phyloP scores from a whole-genome alignment of 1,284 basidiomycete genomes.

The Ceratobasidium sp. region DNA sequence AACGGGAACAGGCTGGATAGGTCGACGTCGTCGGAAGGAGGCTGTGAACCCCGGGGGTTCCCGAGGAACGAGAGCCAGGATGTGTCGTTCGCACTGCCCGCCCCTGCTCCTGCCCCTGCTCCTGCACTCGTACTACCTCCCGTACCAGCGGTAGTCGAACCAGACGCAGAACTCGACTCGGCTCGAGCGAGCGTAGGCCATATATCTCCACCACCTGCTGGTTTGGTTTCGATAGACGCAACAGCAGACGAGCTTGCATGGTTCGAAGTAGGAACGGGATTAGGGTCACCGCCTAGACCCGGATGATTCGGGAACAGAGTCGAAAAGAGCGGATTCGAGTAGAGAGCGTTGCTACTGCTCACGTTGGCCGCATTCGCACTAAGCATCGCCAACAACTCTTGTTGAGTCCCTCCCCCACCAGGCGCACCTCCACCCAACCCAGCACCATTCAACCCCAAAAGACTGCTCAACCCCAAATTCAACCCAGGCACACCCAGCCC shows the following conservation, averaged over 20 bases:
- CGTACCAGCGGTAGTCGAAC: not conserved
- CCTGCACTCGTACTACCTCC: not conserved
- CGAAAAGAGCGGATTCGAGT: slow-evolving; percentile 30
- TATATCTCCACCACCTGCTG: not conserved
- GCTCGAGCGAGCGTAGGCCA: slow-evolving; percentile 11
- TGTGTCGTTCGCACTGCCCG: slow-evolving; percentile 7
- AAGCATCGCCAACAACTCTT: slow-evolving; percentile 32
- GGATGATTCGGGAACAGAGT: slow-evolving; percentile 35
- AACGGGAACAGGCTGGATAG: slow-evolving; percentile 31
- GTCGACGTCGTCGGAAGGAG: slow-evolving; percentile 42
- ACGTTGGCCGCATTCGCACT: slow-evolving; percentile 35
- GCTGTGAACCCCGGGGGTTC: slow-evolving; percentile 27
- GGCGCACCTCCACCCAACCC: not conserved
- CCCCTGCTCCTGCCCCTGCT: not conserved
- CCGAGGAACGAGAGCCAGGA: slow-evolving; percentile 41
- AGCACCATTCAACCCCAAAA: slow-evolving; percentile 16
- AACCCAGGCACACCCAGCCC: slow-evolving; percentile 24
- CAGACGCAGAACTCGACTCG: not conserved
- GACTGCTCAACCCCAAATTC: slow-evolving; percentile 22
- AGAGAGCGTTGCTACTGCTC: not conserved
- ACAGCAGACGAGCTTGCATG: not conserved
- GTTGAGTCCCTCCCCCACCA: slow-evolving; percentile 2
- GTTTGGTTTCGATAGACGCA: not conserved
- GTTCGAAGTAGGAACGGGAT: not conserved
- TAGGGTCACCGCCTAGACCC: not conserved